These are phyloP conservation scores for Stephania cephalantha DNA, from an alignment of 164 flowering plant genomes.

Conservation along the genomic window DNA sequence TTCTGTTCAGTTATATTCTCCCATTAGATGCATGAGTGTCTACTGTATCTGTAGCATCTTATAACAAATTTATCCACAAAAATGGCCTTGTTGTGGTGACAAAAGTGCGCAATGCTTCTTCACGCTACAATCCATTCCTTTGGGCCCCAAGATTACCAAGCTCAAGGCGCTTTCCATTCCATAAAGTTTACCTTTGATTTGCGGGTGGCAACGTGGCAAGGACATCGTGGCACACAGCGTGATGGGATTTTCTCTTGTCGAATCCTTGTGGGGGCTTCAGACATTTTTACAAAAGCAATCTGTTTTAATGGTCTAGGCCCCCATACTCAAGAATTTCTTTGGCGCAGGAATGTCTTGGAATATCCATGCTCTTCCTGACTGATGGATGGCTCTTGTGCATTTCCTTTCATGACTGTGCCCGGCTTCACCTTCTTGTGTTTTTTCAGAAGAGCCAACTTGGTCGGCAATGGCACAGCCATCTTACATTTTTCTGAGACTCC, in stretches of 20 bases:
- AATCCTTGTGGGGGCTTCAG: slow-evolving; percentile 20
- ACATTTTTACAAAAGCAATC: slow-evolving; percentile 18
- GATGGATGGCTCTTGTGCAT: slow-evolving; percentile 63
- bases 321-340: slow-evolving; percentile 83
- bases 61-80: neutral
- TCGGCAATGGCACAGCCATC: slow-evolving; percentile 58
- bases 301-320: slow-evolving; percentile 43
- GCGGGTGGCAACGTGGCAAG: slow-evolving; percentile 14
- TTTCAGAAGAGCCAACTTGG: slow-evolving; percentile 59
- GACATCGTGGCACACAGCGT: slow-evolving; percentile 11
- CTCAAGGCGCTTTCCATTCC: slow-evolving; percentile 4
- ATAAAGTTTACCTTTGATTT: slow-evolving; percentile 8
- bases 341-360: slow-evolving; percentile 87
- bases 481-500: slow-evolving; percentile 41
- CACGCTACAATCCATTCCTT: neutral
- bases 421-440: slow-evolving; percentile 52
- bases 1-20: neutral
- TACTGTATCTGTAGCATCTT: neutral
- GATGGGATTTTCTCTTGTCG: slow-evolving; percentile 19
- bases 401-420: slow-evolving; percentile 51
- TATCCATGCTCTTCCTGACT: slow-evolving; percentile 51
- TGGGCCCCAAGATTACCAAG: slow-evolving; percentile 9
- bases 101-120: neutral
- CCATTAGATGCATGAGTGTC: neutral
- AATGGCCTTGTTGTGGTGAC: neutral